These are phyloP conservation scores for Aotearoamyces nothofagi DNA, from an alignment of 2,329 filamentous ascomycete species.

Conservation along the genomic window DNA sequence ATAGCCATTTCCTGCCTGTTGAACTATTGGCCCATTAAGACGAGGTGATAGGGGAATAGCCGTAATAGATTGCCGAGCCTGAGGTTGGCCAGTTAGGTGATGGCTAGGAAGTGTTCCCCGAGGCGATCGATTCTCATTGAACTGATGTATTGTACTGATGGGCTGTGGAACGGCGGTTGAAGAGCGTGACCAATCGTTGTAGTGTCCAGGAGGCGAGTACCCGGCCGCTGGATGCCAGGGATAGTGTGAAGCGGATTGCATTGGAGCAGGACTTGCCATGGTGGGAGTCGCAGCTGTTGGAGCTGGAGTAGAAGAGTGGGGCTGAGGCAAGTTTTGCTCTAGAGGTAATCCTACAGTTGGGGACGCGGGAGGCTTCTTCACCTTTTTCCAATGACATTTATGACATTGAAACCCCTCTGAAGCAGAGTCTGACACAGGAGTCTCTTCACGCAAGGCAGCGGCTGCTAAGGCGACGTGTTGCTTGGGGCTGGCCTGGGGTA, in stretches of 20 bases:
- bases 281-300: constrained; percentile 15
- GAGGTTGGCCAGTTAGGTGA: constrained; percentile 9
- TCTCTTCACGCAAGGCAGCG: constrained; percentile 18
- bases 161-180: constrained; percentile 28
- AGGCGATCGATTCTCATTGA: constrained; percentile 28
- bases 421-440: constrained; percentile 5
- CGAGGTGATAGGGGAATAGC: constrained; percentile 24
- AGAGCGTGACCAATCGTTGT: constrained; percentile 34
- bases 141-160: constrained; percentile 27
- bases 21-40: constrained; percentile 27
- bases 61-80: constrained; percentile 10
- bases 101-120: constrained; percentile 11
- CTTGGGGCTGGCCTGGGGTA: not conserved
- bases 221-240: constrained; percentile 20
- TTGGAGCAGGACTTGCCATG: constrained; percentile 14
- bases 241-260: constrained; percentile 16
- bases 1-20: constrained; percentile 27
- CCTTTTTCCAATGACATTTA: constrained; percentile 47
- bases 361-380: constrained; percentile 12
- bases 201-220: constrained; percentile 24
- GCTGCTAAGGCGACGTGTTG: constrained; percentile 17
- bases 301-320: constrained; percentile 8
- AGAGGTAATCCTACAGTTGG: constrained; percentile 8
- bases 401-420: constrained; percentile 53
- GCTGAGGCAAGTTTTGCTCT: constrained; percentile 7